phyloP scores from a whole-genome alignment of 2,329 filamentous ascomycete species.

The Mollisia scopiformis region DNA sequence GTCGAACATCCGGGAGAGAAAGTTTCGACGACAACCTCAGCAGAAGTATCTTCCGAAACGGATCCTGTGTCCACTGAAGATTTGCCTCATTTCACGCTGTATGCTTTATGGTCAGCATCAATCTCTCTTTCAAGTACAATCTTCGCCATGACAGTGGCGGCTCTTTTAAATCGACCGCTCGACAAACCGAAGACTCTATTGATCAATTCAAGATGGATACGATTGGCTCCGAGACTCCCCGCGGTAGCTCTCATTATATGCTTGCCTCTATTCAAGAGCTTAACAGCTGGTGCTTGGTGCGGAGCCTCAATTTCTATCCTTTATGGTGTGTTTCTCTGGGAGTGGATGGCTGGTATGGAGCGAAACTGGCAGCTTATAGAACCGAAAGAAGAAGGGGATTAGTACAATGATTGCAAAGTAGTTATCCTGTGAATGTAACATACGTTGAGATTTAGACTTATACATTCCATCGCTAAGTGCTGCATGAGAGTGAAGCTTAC shows the following conservation, averaged over 20 bases:
- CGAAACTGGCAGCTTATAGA: constrained; percentile 17
- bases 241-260: constrained; percentile 17
- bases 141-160: constrained; percentile 17
- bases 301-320: constrained; percentile 6
- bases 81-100: neutral
- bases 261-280: constrained; percentile 10
- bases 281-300: constrained; percentile 11
- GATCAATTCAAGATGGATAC: constrained; percentile 19
- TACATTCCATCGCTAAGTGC: too few relatives aligned
- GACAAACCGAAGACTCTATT: constrained; percentile 17
- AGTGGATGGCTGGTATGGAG: constrained; percentile 20
- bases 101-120: constrained; percentile 21
- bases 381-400: constrained; percentile 4
- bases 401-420: neutral
- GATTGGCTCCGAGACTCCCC: constrained; percentile 11
- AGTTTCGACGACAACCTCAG: neutral
- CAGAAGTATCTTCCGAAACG: neutral
- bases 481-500: neutral
- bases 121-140: constrained; percentile 12
- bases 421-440: neutral
- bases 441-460: neutral
- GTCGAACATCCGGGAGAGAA: constrained; percentile 6
- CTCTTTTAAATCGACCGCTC: constrained; percentile 18
- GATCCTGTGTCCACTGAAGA: neutral
- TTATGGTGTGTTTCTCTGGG: constrained; percentile 20